Conservation (phyloP, 2,329 filamentous ascomycete genomes). For the Neocucurbitaria cava region DNA sequence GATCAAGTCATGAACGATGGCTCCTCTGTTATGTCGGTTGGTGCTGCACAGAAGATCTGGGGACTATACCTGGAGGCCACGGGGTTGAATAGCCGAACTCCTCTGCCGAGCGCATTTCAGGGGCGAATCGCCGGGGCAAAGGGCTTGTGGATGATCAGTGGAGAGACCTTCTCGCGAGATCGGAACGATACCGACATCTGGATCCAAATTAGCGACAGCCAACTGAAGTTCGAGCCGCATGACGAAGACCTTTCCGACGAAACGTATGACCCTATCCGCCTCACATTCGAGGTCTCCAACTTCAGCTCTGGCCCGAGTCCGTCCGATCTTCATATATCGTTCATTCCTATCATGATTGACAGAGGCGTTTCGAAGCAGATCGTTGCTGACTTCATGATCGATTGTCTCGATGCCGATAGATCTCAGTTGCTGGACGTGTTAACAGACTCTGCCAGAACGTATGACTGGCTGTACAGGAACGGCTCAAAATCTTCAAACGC, state of each 20-base stretch:
- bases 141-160: slow-evolving; percentile 74
- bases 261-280: slow-evolving; percentile 56
- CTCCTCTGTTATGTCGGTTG: slow-evolving; percentile 69
- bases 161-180: slow-evolving; percentile 52
- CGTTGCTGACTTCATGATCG: slow-evolving; percentile 59
- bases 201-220: slow-evolving; percentile 71
- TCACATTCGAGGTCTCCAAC: slow-evolving; percentile 70
- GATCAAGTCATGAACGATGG: slow-evolving; percentile 58
- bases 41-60: slow-evolving; percentile 63
- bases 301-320: slow-evolving; percentile 57
- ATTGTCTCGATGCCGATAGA: slow-evolving; percentile 61
- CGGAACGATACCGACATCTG: slow-evolving; percentile 57
- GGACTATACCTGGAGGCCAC: slow-evolving; percentile 59
- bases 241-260: slow-evolving; percentile 56
- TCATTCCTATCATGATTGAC: slow-evolving; percentile 72
- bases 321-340: slow-evolving; percentile 69
- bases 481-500: slow-evolving; percentile 33
- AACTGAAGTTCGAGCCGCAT: slow-evolving; percentile 68
- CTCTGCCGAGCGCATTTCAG: slow-evolving; percentile 73
- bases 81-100: slow-evolving; percentile 69
- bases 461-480: slow-evolving; percentile 50
- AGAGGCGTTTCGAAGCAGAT: slow-evolving; percentile 57
- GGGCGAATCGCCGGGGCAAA: slow-evolving; percentile 76
- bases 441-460: slow-evolving; percentile 62
- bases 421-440: slow-evolving; percentile 61